Conservation (phyloP, 2,329 filamentous ascomycete species). For the Rutstroemia sydowiana region DNA sequence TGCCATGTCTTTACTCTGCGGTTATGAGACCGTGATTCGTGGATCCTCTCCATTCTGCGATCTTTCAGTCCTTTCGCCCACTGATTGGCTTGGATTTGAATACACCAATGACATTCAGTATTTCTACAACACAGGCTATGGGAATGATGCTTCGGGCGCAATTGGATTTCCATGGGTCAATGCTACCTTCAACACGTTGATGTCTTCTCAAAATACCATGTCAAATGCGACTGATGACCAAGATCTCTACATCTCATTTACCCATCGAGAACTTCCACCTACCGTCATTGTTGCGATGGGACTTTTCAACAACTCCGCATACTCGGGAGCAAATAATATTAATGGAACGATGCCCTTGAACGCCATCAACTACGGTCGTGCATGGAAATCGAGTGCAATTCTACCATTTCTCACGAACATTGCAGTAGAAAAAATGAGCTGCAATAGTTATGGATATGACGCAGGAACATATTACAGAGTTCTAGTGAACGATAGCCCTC, state of each 20-base stretch:
- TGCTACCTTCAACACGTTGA: constrained; percentile 37
- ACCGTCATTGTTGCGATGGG: constrained; percentile 46
- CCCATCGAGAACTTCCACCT: constrained; percentile 46
- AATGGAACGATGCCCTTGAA: constrained; percentile 44
- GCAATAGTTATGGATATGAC: constrained; percentile 41
- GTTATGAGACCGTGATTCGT: constrained; percentile 43
- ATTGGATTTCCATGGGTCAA: constrained; percentile 48
- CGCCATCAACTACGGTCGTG: constrained; percentile 41
- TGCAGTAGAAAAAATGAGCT: constrained; percentile 45
- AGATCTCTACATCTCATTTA: constrained; percentile 48
- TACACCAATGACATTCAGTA: constrained; percentile 44
- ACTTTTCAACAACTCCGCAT: constrained; percentile 46
- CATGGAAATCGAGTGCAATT: constrained; percentile 44
- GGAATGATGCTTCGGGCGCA: constrained; percentile 37
- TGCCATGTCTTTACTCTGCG: constrained; percentile 43
- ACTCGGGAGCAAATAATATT: constrained; percentile 37
- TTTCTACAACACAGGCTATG: constrained; percentile 46
- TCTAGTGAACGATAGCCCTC: constrained; percentile 43
- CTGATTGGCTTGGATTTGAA: constrained; percentile 43
- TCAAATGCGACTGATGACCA: constrained; percentile 32
- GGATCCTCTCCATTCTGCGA: constrained; percentile 41
- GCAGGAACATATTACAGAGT: constrained; percentile 40
- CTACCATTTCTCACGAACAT: constrained; percentile 48
- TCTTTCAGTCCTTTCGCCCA: constrained; percentile 36
- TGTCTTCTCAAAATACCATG: constrained; percentile 25